Conservation (phyloP, 345 rosid genomes). For the Populus pruinosa region DNA sequence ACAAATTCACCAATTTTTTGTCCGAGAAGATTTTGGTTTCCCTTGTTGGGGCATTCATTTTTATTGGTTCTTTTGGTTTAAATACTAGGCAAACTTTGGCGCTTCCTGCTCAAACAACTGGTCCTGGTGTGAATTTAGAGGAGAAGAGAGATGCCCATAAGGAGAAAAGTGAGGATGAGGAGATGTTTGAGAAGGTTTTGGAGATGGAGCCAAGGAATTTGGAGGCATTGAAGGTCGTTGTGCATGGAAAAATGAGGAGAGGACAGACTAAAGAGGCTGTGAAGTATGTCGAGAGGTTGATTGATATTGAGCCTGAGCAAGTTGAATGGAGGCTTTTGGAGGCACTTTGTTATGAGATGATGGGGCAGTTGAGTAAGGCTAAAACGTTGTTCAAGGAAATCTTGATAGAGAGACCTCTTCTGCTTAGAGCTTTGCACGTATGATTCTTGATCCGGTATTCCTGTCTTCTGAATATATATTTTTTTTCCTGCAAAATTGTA, state of each 20-base stretch:
- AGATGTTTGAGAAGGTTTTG: constrained; percentile 57
- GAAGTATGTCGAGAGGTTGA: constrained; percentile 57
- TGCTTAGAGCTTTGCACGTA: constrained; percentile 91
- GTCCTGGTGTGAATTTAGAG: constrained; percentile 17
- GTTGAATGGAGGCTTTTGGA: constrained; percentile 89
- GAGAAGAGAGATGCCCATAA: constrained; percentile 32
- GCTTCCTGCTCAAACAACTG: constrained; percentile 26
- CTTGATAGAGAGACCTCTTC: constrained; percentile 64
- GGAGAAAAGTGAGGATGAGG: constrained; percentile 43
- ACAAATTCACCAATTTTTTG: constrained; percentile 14
- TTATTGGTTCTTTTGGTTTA: constrained; percentile 42
- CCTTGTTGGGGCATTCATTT: constrained; percentile 56
- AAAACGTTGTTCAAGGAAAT: constrained; percentile 63
- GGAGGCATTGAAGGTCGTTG: constrained; percentile 66
- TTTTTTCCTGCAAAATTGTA: background rate
- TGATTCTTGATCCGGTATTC: constrained; percentile 17
- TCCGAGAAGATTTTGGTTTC: constrained; percentile 41
- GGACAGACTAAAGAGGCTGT: constrained; percentile 64
- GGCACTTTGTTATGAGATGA: constrained; percentile 77
- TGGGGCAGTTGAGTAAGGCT: constrained; percentile 66
- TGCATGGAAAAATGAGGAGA: constrained; percentile 75
- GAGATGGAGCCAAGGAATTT: constrained; percentile 65
- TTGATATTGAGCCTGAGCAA: constrained; percentile 58
- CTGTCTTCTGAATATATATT: background rate
- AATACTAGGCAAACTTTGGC: constrained; percentile 48